Evolutionary conservation across 768 basidiomycete genomes (phyloP), one percentile per base, ranked within the genome.

Genomic region (Grammothele lineata): DNA sequence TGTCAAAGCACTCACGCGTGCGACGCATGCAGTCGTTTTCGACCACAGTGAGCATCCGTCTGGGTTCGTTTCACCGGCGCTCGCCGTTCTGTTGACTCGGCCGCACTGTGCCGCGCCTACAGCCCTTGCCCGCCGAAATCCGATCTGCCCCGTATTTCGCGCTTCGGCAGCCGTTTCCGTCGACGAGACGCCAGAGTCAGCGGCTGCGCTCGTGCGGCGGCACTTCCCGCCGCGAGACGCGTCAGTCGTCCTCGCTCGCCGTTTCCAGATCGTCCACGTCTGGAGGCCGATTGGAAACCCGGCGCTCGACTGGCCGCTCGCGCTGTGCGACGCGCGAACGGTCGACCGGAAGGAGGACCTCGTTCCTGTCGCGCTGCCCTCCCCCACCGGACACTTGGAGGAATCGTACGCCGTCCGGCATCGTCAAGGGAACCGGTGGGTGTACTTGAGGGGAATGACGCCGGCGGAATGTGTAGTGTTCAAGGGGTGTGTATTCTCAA

Each of bases 261-360:
- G 70, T 19, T 62, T 60, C 32, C 66, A 65, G 42, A 68, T 71
- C 51, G 64, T 71, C 47, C 71, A 71, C 45, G 62, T 71, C 40
- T 69, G 70, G 70, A 64, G 70, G 15, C 70, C 70, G 3, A 65
- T 71, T 25, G 57, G 24, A 22, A 57, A 70, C 39, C 38, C 62
- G 3, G 67, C 63, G 21, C 56, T 62, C 24, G 62, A 71, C 44
- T 45, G 59, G 5, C 70, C 70, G 7, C 61, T 71, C 21, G 67
- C 65, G 5, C 47, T 68, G 3, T 66, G 66, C 1, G 70, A 71
- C 52, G 70, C 57, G 45, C 62, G 62, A 19, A 56, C 59, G 14
- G 19, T 71, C 38, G 53, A 71, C 44, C 45, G 49, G 7, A 57
- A 59, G 18, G 38, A 41, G 9, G 70, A 71, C 41, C 63, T 71